Base-by-base conservation (phyloP, 768 basidiomycete species). In the Rhodosporidiobolus odoratus region DNA sequence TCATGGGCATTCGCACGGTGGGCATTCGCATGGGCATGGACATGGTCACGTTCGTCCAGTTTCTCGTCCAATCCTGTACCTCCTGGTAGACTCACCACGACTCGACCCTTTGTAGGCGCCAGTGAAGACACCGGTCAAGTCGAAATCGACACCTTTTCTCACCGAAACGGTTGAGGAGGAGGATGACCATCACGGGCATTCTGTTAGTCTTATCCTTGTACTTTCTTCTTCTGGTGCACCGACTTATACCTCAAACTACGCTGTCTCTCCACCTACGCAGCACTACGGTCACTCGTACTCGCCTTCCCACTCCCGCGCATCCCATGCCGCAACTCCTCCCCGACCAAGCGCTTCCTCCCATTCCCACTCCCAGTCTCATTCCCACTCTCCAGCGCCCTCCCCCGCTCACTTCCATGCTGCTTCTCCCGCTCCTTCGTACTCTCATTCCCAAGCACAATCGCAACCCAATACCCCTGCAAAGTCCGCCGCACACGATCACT, bases 1-100 rank as follows among this genome's bases (percentile, higher is more conserved):
- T 50, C 75, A 78, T 61, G 72, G 67, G 2, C 76, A 78, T 59
- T 77, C 76, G 52, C 78, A 79, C 57, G 76, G 69, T 21, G 66
- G 67, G 80, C 73, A 74, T 50, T 66, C 62, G 2, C 75, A 74
- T 30, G 41, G 45, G 23, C 65, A 66, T 27, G 65, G 62, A 12
- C 64, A 63, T 35, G 12, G 40, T 15, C 56, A 67, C 38, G 58
- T 58, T 32, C 27, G 19, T 45, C 37, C 19, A 41, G 4, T 7
- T 10, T 32, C 21, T 23, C n/a, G 25, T 47, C 50, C 10, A 8
- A 25, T 35, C 12, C 2, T n/a, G n/a, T n/a, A n/a, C n/a, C n/a
- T n/a, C n/a, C n/a, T n/a, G n/a, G n/a, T n/a, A n/a, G n/a, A n/a
- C 40, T 23, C 2, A 41, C 37, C 41, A 43, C 21, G 35, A 16